Evolutionary conservation across 352 stramenopile species (phyloP), one percentile per base, ranked within the genome.

Genomic region (Pythium myriotylum): DNA sequence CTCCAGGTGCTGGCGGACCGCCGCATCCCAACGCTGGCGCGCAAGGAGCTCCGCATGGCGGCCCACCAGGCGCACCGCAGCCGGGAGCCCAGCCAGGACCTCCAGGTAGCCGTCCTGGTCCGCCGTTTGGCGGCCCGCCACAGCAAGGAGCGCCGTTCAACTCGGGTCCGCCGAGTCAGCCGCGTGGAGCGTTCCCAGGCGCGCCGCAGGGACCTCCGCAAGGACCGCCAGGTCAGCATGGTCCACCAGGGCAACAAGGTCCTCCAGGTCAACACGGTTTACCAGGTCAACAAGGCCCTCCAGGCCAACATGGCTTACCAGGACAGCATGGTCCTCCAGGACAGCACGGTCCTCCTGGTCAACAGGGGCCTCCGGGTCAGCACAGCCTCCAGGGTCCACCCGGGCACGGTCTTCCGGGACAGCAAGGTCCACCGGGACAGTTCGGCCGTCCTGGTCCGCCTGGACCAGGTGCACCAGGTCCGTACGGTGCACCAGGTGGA

Each of bases 51-150:
- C 45, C 58, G n/a, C 57, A 57, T 17, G 51, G 59, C 33, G 47
- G 52, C 4, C 62, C 57, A 14, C 65, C 56, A 19, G 59, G 70
- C 24, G 33, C 53, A 27, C 53, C 54, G 22, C 51, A 48, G 13
- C 50, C 41, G 47, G 66, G 70, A 35, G 48, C 65, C 29, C 50
- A 46, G 20, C 51, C 43, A 58, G 66, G 70, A 40, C 55, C 65
- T 24, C 29, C 59, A 23, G 61, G 69, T 6, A 48, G 57, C 5
- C 47, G 53, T 50, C 48, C 61, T 23, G 61, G 53, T 54, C 63
- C 64, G 42, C 68, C 42, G 17, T 68, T 63, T 46, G 57, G 53
- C 35, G 67, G 47, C 8, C 58, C 57, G n/a, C 68, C 64, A 32
- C 62, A 53, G 39, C 59, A 55, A 24, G 61, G 66, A 10, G 24